Evolutionary conservation across 805 yeast genomes (phyloP), one percentile per base, ranked within the genome.

Genomic region (Sugiyamaella qingdaonensis): DNA sequence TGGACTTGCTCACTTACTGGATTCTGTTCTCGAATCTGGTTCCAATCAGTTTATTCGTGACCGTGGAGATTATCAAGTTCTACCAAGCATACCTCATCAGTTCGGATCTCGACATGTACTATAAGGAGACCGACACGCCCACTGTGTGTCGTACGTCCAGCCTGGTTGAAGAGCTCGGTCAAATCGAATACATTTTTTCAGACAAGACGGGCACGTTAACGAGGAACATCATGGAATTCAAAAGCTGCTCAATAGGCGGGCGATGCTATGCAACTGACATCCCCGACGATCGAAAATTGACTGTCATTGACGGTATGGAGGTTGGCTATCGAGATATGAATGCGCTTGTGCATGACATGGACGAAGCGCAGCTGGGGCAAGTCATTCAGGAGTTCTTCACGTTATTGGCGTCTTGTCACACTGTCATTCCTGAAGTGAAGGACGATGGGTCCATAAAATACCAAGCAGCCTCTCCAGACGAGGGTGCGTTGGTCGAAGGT

Each of bases 391-490:
- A 86, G 62, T 91, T 95, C 60, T 77, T 94, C 58, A 84, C 91
- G 0, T 73, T 91, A 47, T 74, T 94, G 54, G 88, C 98, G 37
- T 83, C 96, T 0, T 94, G 99, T 68, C 99, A 94, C 64, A 95
- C 99, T 0, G 99, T 94, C 39, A 94, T 94, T 57, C 99, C 99
- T 0, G 99, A 94, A 68, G 73, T 79, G 16, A 78, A 77, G 55
- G 66, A 64, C 14, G 63, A 63, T 34, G 72, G 69, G 4, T 53
- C 52, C 32, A 84, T 94, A 58, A 91, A 88, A 67, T 94, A 95
- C 68, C 99, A 94, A 71, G 99, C 99, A 0, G 97, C 99, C 0
- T 91, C 98, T 0, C 99, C 99, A 0, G 99, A 94, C 73, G 99
- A 95, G 74, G 99, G 99, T 49, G 99, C 99, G 0, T 76, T 94